Evolutionary conservation across 2,329 filamentous ascomycete genomes (phyloP).

Genomic region (Sclerotinia glacialis): DNA sequence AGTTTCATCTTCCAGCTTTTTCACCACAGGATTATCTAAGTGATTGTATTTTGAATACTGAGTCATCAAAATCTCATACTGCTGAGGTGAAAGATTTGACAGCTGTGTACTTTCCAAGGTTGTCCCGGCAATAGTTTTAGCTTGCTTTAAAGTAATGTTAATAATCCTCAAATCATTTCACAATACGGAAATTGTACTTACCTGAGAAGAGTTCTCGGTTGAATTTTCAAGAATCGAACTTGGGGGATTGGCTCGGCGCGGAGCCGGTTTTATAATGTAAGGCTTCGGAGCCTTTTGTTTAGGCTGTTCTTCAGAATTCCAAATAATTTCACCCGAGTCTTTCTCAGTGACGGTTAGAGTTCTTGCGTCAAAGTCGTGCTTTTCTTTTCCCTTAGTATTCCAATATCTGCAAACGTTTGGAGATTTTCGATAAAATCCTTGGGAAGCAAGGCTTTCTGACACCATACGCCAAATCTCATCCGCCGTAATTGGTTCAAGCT

Average conservation of each 20-base stretch:
- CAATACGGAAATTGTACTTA: neutral
- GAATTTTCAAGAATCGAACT: neutral
- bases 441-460: neutral
- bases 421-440: neutral
- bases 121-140: neutral
- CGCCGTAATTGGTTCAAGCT: neutral
- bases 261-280: no score
- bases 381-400: constrained; percentile 5
- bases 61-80: neutral
- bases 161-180: no score
- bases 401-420: constrained; percentile 4
- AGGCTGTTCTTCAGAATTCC: neutral
- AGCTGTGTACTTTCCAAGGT: neutral
- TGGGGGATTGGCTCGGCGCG: no score
- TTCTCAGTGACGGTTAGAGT: neutral
- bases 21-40: neutral
- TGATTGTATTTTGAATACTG: neutral
- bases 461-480: constrained; percentile 6
- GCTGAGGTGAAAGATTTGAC: neutral
- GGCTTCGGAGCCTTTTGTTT: neutral
- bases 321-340: no score
- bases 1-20: neutral
- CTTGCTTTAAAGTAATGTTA: neutral
- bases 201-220: neutral
- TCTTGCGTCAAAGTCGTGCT: constrained; percentile 9